Base-by-base conservation (phyloP, 768 basidiomycete species). In the Guyanaporus albipodus region DNA sequence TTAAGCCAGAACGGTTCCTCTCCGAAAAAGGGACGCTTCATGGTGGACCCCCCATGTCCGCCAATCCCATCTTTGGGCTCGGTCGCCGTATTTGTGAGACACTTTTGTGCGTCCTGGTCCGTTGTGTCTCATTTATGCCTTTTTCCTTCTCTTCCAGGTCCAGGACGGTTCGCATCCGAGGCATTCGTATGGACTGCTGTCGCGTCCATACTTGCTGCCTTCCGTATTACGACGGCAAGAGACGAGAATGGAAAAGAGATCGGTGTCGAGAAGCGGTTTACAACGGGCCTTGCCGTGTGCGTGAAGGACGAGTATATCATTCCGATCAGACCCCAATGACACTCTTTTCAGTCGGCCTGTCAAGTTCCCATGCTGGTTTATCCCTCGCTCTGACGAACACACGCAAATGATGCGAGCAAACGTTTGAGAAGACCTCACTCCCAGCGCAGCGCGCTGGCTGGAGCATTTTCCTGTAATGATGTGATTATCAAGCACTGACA, bases 1-100 rank as follows among this genome's bases (percentile, higher is more conserved):
- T 66, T 32, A 47, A 39, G n/a, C 62, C 63, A 1, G 64, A 66
- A 24, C 42, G 64, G 31, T 62, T 61, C 35, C 23, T 65, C 22
- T 29, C 45, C 18, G 42, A 40, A 15, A 32, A 42, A 0, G 60
- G 58, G 4, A 53, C 44, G n/a, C 53, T 48, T 49, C 34, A 34
- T 18, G 44, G 43, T 4, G 49, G 48, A 0, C 39, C 46, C 1
- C 21, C 53, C 7, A 34, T 54, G 15, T 44, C 53, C 17, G 43
- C 53, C 10, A 50, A 63, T n/a, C 53, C 59, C 2, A 52, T 58
- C 32, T 64, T 62, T 44, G 59, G 61, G 3, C 34, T 61, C 28
- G 61, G 62, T 27, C 42, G 56, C 21, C 56, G 62, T 12, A 61
- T 52, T n/a, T 61, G 62, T 61, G 19, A n/a, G n/a, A n/a, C n/a